Conservation (phyloP, 2,329 filamentous ascomycete species). For the Colletotrichum spinosum region DNA sequence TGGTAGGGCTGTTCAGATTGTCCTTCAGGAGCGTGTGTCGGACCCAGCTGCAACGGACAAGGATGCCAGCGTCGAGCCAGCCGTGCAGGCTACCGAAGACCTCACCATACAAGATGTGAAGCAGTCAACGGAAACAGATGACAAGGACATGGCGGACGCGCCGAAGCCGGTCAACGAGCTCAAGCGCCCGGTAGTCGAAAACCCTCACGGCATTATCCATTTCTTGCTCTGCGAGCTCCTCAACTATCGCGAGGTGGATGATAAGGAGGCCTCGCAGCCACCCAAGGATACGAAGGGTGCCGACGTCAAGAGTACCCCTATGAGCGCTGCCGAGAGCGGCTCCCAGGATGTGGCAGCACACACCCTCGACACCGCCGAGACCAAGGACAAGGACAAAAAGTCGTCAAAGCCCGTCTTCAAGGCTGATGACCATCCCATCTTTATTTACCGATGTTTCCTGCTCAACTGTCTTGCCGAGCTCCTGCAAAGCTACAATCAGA, state of each 20-base stretch:
- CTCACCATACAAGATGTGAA: constrained; percentile 66
- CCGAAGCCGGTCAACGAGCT: constrained; percentile 73
- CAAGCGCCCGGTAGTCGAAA: constrained; percentile 88
- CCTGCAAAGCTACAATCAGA: constrained; percentile 89
- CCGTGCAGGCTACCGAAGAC: constrained; percentile 59
- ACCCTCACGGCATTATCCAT: constrained; percentile 94
- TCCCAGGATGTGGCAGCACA: constrained; percentile 37
- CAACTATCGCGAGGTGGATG: constrained; percentile 92
- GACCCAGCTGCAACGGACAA: constrained; percentile 36
- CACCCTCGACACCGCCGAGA: constrained; percentile 36
- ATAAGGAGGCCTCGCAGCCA: constrained; percentile 71
- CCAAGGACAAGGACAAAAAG: constrained; percentile 69
- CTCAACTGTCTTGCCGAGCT: constrained; percentile 93
- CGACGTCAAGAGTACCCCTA: constrained; percentile 43
- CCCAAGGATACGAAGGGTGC: constrained; percentile 56
- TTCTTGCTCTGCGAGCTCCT: constrained; percentile 93
- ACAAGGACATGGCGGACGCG: constrained; percentile 72
- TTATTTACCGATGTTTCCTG: constrained; percentile 95
- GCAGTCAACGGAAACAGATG: constrained; percentile 67
- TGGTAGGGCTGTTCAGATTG: constrained; percentile 49
- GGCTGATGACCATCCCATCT: constrained; percentile 92
- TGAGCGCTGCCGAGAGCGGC: constrained; percentile 5
- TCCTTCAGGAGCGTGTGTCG: constrained; percentile 53
- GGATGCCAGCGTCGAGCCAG: constrained; percentile 51
- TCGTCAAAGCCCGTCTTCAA: constrained; percentile 82